Base-by-base conservation (phyloP, 192 early-diverging fungal genomes). In the Umbelopsis ramanniana region DNA sequence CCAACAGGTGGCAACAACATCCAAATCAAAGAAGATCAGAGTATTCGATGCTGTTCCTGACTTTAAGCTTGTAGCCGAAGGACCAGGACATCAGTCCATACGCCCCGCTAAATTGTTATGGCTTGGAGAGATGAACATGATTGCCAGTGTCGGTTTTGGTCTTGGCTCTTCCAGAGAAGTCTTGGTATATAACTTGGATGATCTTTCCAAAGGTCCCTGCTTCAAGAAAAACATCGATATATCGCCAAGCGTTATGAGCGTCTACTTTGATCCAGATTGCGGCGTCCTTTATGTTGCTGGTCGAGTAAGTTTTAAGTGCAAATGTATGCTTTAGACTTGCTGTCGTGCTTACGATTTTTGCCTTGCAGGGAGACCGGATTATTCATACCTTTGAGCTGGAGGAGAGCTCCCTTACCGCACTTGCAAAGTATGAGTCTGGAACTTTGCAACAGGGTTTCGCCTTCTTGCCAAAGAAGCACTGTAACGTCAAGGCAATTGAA, bases 61-160 rank as follows among this genome's bases (percentile, higher is more conserved):
- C 0, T 91, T 88, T 1, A 70, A 88, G 23, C 72, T 89, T 6
- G 24, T 94, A 12, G 79, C 78, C 33, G 81, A 85, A 66, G 94
- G 89, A 12, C 76, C 83, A 4, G 82, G 86, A 6, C 90, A 92
- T 79, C 87, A 92, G 22, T 90, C 93, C 63, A 77, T 87, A 15
- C 84, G 90, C 21, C 84, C 86, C 2, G 83, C 86, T 47, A 84
- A 92, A 33, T 80, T 94, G 11, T 74, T 87, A 6, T 95, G 94
- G 94, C 54, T 93, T 4, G 88, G 81, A 22, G 81, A 82, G 17
- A 74, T 67, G 2, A 79, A 81, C 19, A 74, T 85, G 23, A 81
- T 89, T 72, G 83, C 88, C 0, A 87, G 85, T 24, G 84, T 92
- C 70, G 93, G 93, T 2, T 96, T 94, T 83, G 92, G 90, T 5